Base-by-base conservation (phyloP, 2,329 filamentous ascomycete species). In the Fusarium newnesense region DNA sequence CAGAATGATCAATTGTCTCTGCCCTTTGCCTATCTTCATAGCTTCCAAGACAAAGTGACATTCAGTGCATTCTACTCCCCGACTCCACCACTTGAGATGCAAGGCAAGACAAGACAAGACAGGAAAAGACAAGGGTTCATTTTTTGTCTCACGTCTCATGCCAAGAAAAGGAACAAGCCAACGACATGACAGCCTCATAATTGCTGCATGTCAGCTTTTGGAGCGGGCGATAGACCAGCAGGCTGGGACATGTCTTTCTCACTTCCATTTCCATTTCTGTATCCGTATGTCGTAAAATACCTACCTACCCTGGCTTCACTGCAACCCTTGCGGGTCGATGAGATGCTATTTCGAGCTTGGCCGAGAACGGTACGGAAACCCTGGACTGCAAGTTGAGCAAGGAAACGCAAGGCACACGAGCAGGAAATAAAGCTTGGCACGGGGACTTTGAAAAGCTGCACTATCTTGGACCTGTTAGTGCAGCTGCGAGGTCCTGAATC, bases 401-500 rank as follows among this genome's bases (percentile, higher is more conserved):
- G 65, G 65, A 62, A 54, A 68, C 47, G 30, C 24, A 67, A 32
- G 57, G 44, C 56, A 61, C 37, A 64, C 21, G 44, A 61, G 50
- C 60, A 62, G 21, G 39, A 50, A 47, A 36, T 26, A 37, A 63
- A 50, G 68, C 70, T 72, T 73, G 70, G 70, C 64, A 66, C 49
- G 32, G 64, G 62, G 44, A 69, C 44, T 52, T 40, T 67, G 62
- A 54, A 49, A 60, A 36, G 44, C 19, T 58, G 34, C 30, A 18
- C 30, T n/a, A 36, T 28, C 32, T 52, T 34, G 47, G 18, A 12
- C 21, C 47, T 37, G 24, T 36, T 36, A 50, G 34, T 40, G 24
- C 15, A 18, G 24, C 24, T 21, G 19, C 9, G 15, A 58, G 16
- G 30, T 42, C 24, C 19, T 37, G 32, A 21, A 30, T 18, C 18